Percentiles rank a stretch among this genome's conserved stretches.
These are phyloP conservation scores for Amylocystis lapponica DNA, from an alignment of 768 basidiomycete species.

Conservation along the genomic window DNA sequence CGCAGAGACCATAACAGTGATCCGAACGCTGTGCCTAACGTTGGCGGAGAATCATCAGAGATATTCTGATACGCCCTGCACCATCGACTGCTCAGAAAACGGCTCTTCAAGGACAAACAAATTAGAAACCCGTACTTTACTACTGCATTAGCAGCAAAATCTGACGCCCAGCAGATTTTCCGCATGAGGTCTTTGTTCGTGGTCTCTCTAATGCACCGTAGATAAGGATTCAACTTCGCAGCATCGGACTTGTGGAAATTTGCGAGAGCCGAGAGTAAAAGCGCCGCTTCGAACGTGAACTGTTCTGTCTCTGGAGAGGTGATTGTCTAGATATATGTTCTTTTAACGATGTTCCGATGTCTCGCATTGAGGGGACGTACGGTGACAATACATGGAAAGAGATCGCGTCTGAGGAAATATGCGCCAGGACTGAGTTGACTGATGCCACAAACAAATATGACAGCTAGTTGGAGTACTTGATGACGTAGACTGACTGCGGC, in stretches of 20 bases:
- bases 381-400: constrained; percentile 48
- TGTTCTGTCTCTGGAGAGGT: constrained; percentile 48
- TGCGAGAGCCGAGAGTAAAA: constrained; percentile 57
- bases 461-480: constrained; percentile 47
- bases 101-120: no score
- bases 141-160: constrained; percentile 43
- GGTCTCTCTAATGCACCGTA: constrained; percentile 44
- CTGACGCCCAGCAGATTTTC: constrained; percentile 52
- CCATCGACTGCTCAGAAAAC: no score
- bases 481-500: constrained; percentile 43
- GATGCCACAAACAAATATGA: constrained; percentile 54
- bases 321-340: no score
- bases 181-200: constrained; percentile 46
- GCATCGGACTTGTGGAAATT: constrained; percentile 74
- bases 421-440: constrained; percentile 65
- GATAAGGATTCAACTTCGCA: constrained; percentile 61
- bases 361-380: no score
- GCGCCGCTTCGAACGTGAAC: constrained; percentile 52
- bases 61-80: constrained; percentile 52
- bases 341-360: no score
- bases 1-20: constrained; percentile 47
- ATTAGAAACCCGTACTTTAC: constrained; percentile 39
- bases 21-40: constrained; percentile 44
- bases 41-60: constrained; percentile 46
- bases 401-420: constrained; percentile 58